Conservation (phyloP, 768 basidiomycete species). For the Coprinellus aureogranulatus region DNA sequence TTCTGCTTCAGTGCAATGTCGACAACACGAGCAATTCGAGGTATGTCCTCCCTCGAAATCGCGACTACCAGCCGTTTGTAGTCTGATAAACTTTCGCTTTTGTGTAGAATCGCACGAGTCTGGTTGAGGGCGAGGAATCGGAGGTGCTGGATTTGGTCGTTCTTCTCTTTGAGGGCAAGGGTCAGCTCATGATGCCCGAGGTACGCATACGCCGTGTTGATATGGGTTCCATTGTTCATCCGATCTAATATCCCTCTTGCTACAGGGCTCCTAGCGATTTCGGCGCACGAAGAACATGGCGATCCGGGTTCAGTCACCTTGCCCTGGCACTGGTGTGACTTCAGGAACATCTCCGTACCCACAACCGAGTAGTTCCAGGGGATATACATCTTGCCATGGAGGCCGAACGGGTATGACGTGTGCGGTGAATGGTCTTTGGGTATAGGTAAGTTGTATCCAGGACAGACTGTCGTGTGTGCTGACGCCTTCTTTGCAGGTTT, state of each 20-base stretch:
- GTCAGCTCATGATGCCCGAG: not conserved
- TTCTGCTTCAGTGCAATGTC: conserved; percentile 14
- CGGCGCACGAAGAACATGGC: not conserved
- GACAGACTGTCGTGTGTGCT: not conserved
- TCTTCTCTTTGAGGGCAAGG: not conserved
- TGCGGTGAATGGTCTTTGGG: not conserved
- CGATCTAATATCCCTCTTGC: not conserved
- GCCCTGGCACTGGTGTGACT: not conserved
- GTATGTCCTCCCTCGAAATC: not conserved
- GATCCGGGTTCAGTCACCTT: not conserved
- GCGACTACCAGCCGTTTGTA: not conserved
- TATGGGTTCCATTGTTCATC: not conserved
- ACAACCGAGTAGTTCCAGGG: not conserved
- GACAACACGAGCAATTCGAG: conserved; percentile 8
- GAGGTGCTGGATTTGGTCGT: not conserved
- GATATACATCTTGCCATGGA: not conserved
- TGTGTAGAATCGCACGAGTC: not conserved
- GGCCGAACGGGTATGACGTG: not conserved
- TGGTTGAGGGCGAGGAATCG: not conserved
- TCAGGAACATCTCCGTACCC: not conserved
- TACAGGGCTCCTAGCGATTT: not conserved
- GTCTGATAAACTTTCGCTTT: not conserved
- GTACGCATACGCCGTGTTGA: not conserved
- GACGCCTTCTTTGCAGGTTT: not conserved
- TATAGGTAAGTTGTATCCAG: not conserved